Conservation (phyloP, 1,284 basidiomycete species). For the Lignosus rhinocerotis region DNA sequence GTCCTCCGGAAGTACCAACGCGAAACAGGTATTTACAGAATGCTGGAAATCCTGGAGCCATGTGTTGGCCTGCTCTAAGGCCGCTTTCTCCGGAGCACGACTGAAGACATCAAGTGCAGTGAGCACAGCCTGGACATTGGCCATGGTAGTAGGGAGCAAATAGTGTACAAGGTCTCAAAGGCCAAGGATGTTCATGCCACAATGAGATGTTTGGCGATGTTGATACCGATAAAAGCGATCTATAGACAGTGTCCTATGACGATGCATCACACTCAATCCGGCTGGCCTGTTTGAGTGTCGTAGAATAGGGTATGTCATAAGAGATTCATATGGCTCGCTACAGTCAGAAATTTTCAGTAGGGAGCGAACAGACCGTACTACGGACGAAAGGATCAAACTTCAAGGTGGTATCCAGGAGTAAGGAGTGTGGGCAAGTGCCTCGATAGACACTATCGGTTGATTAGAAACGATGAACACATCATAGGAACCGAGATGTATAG, state of each 20-base stretch:
- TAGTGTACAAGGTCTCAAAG: slow-evolving; percentile 2
- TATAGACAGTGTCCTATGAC: neutral
- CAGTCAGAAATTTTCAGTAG: slow-evolving; percentile 38
- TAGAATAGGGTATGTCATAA: slow-evolving; percentile 42
- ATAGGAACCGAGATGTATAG: slow-evolving; percentile 46
- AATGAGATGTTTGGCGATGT: slow-evolving; percentile 21
- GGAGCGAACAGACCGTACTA: slow-evolving; percentile 35
- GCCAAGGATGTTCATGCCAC: slow-evolving; percentile 14
- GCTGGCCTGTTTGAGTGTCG: slow-evolving; percentile 9
- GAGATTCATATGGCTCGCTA: slow-evolving; percentile 31
- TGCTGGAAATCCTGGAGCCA: slow-evolving; percentile 97
- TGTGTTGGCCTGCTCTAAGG: slow-evolving; percentile 83
- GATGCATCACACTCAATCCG: neutral
- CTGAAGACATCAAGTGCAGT: slow-evolving; percentile 76
- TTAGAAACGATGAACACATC: slow-evolving; percentile 36
- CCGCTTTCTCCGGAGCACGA: slow-evolving; percentile 77
- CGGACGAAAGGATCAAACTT: slow-evolving; percentile 48
- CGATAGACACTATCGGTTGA: slow-evolving; percentile 28
- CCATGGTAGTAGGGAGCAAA: slow-evolving; percentile 42
- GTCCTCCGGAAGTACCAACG: slow-evolving; percentile 49
- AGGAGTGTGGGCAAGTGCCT: slow-evolving; percentile 53
- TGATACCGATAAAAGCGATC: slow-evolving; percentile 18
- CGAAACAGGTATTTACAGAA: slow-evolving; percentile 83
- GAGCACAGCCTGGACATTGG: slow-evolving; percentile 68
- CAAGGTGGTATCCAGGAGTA: slow-evolving; percentile 60